Conservation (phyloP, 2,329 filamentous ascomycete genomes). For the Aspergillus sp. region DNA sequence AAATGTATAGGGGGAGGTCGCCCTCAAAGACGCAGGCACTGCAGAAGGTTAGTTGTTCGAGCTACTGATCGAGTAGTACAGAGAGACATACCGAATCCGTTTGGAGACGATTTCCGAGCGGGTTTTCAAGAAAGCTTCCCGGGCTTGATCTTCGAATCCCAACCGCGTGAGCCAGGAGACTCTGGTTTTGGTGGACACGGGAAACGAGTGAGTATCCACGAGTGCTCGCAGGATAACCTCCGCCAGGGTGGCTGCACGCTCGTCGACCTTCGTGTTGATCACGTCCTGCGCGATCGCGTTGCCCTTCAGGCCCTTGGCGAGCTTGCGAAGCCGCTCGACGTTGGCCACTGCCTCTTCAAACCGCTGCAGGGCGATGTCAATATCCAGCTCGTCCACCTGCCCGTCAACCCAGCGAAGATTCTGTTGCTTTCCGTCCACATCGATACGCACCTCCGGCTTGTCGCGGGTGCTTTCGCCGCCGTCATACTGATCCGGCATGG, state of each 20-base stretch:
- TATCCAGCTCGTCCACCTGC: conserved; percentile 94
- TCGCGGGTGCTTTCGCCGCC: conserved; percentile 77
- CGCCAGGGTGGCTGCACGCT: conserved; percentile 76
- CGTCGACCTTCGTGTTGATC: conserved; percentile 86
- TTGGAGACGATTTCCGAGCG: conserved; percentile 77
- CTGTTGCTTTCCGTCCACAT: conserved; percentile 94
- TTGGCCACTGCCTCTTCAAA: conserved; percentile 82
- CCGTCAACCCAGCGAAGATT: conserved; percentile 94
- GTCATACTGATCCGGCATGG: conserved; percentile 78
- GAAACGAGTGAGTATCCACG: conserved; percentile 73
- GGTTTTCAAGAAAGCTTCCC: conserved; percentile 81
- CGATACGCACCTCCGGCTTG: conserved; percentile 73
- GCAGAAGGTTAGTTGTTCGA: conserved; percentile 26
- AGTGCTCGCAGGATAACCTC: conserved; percentile 75
- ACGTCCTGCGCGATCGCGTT: conserved; percentile 88
- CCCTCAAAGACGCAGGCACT: conserved; percentile 96
- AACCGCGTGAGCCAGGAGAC: conserved; percentile 82
- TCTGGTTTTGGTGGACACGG: conserved; percentile 74
- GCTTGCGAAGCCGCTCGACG: conserved; percentile 79
- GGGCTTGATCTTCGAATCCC: conserved; percentile 85
- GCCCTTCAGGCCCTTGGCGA: conserved; percentile 78
- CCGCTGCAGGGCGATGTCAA: conserved; percentile 86
- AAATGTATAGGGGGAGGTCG: conserved; percentile 88
- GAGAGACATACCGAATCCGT: conserved; percentile 69
- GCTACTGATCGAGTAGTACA: background rate